Percentiles rank a stretch among this genome's conserved stretches.
These are phyloP conservation scores for Discostella stelligeroides DNA, from an alignment of 108 stramenopile species.

Conservation along the genomic window DNA sequence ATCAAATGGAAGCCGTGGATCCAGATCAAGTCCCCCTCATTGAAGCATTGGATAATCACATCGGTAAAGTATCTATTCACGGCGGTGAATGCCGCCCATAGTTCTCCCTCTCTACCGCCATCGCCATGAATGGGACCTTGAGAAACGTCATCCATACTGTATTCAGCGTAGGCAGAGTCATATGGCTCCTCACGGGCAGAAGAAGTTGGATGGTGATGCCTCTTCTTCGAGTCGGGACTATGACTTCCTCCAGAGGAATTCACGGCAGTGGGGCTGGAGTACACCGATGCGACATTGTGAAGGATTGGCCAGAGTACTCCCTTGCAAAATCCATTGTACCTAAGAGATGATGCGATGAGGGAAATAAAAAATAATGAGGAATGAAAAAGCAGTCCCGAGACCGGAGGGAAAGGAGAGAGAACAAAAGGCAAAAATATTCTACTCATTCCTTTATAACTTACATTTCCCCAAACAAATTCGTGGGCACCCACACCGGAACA, in stretches of 20 bases:
- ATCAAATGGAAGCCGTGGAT: constrained; percentile 98
- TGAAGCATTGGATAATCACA: constrained; percentile 81
- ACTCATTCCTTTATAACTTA: constrained; percentile 44
- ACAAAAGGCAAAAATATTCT: constrained; percentile 4
- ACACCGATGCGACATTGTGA: constrained; percentile 93
- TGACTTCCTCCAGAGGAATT: constrained; percentile 22
- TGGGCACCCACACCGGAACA: constrained; percentile 95
- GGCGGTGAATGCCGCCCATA: constrained; percentile 89
- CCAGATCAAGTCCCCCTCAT: constrained; percentile 95
- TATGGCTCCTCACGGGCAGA: constrained; percentile 34
- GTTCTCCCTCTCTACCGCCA: constrained; percentile 79
- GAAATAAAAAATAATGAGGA: neutral
- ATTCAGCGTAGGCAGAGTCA: constrained; percentile 69
- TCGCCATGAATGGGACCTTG: constrained; percentile 88
- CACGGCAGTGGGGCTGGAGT: constrained; percentile 49
- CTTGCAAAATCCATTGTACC: constrained; percentile 98
- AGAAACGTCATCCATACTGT: constrained; percentile 75
- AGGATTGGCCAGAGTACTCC: constrained; percentile 95
- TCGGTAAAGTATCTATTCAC: constrained; percentile 94
- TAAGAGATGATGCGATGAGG: constrained; percentile 6
- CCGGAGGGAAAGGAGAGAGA: neutral
- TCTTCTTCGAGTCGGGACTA: no score
- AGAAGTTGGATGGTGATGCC: constrained; percentile 3
- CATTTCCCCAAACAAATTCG: constrained; percentile 81
- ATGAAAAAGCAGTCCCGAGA: no score